A percentile compares a stretch with the other conserved stretches of the same genome.
Conservation (phyloP, 768 basidiomycete genomes). For the Mycena venus region DNA sequence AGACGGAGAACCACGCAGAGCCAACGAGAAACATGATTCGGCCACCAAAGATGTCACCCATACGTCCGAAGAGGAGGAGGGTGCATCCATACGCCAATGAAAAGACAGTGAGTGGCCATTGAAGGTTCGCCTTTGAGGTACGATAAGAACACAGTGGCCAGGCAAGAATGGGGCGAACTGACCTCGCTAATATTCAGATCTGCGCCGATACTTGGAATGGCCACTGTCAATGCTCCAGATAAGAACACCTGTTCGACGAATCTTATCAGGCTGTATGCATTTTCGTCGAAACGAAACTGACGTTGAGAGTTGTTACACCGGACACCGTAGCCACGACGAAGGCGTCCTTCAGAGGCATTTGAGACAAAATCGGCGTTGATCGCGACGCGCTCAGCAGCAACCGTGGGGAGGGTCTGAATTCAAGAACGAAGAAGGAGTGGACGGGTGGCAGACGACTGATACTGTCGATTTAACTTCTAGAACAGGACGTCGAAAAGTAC, state of each 20-base stretch:
- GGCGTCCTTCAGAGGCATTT: constrained; percentile 29
- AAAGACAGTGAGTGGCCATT: constrained; percentile 39
- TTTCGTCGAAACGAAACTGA: not conserved
- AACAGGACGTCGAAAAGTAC: not conserved
- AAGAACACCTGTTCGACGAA: not conserved
- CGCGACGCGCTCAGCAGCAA: not conserved
- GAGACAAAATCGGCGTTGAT: not conserved
- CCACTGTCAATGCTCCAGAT: constrained; percentile 3
- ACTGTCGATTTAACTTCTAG: not conserved
- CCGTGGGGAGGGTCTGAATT: not conserved
- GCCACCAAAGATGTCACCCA: constrained; percentile 39
- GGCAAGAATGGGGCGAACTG: not conserved
- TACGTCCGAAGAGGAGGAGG: constrained; percentile 36
- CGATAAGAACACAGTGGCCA: not conserved
- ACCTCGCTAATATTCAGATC: not conserved
- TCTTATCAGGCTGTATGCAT: not conserved
- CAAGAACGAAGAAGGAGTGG: not conserved
- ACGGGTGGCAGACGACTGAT: not conserved
- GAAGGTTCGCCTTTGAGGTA: constrained; percentile 21
- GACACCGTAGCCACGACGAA: not conserved
- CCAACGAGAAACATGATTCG: constrained; percentile 45
- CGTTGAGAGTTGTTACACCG: constrained; percentile 11
- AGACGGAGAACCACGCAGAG: constrained; percentile 40
- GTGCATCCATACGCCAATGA: constrained; percentile 36
- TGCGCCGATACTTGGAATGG: not conserved